Evolutionary conservation across 768 basidiomycete species (phyloP), one percentile per base, ranked within the genome.

Genomic region (Rhodotorula graminis): DNA sequence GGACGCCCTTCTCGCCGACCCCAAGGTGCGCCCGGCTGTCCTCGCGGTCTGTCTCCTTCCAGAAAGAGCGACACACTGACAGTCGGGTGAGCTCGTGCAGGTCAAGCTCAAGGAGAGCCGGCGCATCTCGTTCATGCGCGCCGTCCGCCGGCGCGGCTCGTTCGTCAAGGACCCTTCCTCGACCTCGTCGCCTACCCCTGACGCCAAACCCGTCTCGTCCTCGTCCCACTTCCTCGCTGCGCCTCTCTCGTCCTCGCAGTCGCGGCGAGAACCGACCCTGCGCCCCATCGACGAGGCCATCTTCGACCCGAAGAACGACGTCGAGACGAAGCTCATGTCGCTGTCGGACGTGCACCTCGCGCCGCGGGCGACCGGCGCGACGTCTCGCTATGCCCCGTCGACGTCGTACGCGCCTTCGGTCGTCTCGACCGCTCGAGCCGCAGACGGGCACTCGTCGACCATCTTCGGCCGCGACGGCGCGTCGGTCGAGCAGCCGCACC

Each of bases 1-100:
- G 9, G 87, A 90, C 58, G 88, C 91, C 75, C 84, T 94, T 10
- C 84, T 94, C 12, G 71, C 78, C 0, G 70, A 75, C 29, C 70
- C 68, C n/a, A 67, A 67, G 68, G 71, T 75, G 46, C 37, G 74
- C 37, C 37, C 37, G 37, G 5, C 37, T 23, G 25, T 21, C 37
- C 7, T n/a, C 18, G 0, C 46, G 3, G 19, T 61, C 29, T 27
- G 9, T 42, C 7, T 25, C 50, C 23, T 10, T 25, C 4, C 50
- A 25, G 25, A 11, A 25, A 6, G n/a, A n/a, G n/a, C n/a, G n/a
- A 8, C 23, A 10, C 16, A 59, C 15, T 21, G 25, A 11, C 46
- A 7, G 2, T 29, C 14, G 2, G 15, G 15, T 18, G 1, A 37
- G 8, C 31, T 59, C 18, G 42, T 12, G 37, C 70, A 64, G 73